Percentiles rank a stretch among this genome's conserved stretches.
These are phyloP conservation scores for Chimonanthus praecox DNA, from an alignment of 164 flowering plant species.

Conservation along the genomic window DNA sequence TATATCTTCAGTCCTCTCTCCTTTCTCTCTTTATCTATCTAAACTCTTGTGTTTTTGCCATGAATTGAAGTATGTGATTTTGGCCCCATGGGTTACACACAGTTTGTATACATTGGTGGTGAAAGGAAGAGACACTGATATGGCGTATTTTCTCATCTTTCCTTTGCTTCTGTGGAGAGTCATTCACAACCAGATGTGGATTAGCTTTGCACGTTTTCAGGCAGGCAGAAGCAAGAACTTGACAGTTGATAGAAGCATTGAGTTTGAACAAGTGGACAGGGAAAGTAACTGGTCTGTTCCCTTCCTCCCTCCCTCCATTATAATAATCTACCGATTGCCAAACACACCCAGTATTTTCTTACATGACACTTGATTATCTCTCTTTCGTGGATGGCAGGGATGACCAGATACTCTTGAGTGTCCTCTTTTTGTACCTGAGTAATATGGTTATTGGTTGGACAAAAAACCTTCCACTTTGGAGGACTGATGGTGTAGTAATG, in stretches of 20 bases:
- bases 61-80: constrained; percentile 1
- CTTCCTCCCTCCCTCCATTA: constrained; percentile 1
- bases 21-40: too few species aligned
- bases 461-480: constrained; percentile 31
- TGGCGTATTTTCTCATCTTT: neutral
- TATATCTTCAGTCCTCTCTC: too few species aligned
- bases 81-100: constrained; percentile 3
- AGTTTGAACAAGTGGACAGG: constrained; percentile 14
- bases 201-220: constrained; percentile 7
- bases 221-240: constrained; percentile 13
- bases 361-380: neutral
- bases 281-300: constrained; percentile 1
- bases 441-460: neutral
- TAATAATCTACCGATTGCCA: too few species aligned
- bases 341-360: neutral
- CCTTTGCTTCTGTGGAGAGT: constrained; percentile 3
- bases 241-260: constrained; percentile 26
- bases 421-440: neutral
- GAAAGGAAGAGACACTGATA: neutral
- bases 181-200: constrained; percentile 11
- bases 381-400: neutral
- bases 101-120: neutral
- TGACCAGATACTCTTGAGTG: neutral
- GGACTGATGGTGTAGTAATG: constrained; percentile 23
- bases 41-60: too few species aligned